phyloP scores from a whole-genome alignment of 208 protist species.

The Acanthamoeba castellanii region DNA sequence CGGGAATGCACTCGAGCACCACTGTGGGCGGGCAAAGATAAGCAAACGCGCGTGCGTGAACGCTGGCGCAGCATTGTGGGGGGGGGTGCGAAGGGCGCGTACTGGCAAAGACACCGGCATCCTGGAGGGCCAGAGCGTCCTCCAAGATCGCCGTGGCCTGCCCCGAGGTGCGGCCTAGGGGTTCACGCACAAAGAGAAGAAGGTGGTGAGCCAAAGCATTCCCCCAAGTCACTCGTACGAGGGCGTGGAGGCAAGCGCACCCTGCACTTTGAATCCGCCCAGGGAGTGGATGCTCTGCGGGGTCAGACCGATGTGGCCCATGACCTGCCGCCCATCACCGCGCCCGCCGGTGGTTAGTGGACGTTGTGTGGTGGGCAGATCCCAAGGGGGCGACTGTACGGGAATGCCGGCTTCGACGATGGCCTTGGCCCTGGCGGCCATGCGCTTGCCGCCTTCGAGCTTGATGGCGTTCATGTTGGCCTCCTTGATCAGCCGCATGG shows the following conservation, averaged over 20 bases:
- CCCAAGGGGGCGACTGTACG: no score
- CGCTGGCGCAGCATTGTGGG: background rate
- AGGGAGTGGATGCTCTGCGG: conserved; percentile 86
- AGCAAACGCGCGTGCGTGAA: background rate
- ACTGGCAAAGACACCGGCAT: conserved; percentile 84
- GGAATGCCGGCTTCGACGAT: conserved; percentile 79
- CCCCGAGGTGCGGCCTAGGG: conserved; percentile 31
- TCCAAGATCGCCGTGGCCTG: conserved; percentile 82
- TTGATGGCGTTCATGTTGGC: conserved; percentile 89
- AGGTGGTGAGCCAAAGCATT: background rate
- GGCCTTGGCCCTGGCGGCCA: conserved; percentile 72
- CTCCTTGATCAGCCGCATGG: conserved; percentile 77
- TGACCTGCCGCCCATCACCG: conserved; percentile 74
- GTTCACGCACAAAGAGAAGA: background rate
- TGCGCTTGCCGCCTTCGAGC: conserved; percentile 88
- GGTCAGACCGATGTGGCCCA: conserved; percentile 92
- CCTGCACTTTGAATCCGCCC: conserved; percentile 88
- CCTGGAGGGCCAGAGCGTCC: conserved; percentile 89
- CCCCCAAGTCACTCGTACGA: background rate
- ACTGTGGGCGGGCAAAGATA: conserved; percentile 31
- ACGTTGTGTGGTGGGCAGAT: background rate
- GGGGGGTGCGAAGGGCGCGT: background rate
- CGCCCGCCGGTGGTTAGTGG: background rate
- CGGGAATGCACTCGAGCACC: conserved; percentile 90
- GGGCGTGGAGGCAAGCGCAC: background rate